Evolutionary conservation across 2,329 filamentous ascomycete genomes (phyloP).

Genomic region (Hysterium pulicare): DNA sequence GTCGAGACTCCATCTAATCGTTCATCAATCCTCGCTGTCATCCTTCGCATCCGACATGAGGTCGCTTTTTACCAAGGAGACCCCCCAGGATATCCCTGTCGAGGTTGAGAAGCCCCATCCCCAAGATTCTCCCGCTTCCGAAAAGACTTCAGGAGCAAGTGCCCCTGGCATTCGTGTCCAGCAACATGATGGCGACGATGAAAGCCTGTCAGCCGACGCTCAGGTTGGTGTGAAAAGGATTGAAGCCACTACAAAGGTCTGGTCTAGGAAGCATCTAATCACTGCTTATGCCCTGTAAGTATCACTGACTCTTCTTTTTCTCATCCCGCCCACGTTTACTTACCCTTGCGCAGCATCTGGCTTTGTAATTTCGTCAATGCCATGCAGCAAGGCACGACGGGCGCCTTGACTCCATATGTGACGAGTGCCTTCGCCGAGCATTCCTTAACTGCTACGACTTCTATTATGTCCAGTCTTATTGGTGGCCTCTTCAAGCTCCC

Average conservation of each 20-base stretch:
- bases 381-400: constrained; percentile 42
- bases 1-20: neutral
- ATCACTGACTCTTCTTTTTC: neutral
- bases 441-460: constrained; percentile 33
- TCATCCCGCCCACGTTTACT: neutral
- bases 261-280: constrained; percentile 26
- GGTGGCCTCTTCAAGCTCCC: constrained; percentile 37
- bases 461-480: constrained; percentile 35
- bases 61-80: no score
- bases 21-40: neutral
- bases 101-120: neutral
- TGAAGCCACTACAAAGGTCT: constrained; percentile 33
- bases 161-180: neutral
- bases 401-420: constrained; percentile 39
- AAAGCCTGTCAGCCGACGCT: neutral
- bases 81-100: neutral
- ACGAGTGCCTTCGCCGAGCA: constrained; percentile 34
- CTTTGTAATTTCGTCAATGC: constrained; percentile 50
- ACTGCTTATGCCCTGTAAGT: constrained; percentile 20
- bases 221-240: constrained; percentile 31
- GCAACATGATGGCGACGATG: neutral
- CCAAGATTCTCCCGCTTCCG: constrained; percentile 3
- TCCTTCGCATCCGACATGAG: neutral
- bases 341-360: constrained; percentile 37
- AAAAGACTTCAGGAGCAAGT: no score